phyloP scores from a whole-genome alignment of 116 monocot species.

The Thalassia testudinum region DNA sequence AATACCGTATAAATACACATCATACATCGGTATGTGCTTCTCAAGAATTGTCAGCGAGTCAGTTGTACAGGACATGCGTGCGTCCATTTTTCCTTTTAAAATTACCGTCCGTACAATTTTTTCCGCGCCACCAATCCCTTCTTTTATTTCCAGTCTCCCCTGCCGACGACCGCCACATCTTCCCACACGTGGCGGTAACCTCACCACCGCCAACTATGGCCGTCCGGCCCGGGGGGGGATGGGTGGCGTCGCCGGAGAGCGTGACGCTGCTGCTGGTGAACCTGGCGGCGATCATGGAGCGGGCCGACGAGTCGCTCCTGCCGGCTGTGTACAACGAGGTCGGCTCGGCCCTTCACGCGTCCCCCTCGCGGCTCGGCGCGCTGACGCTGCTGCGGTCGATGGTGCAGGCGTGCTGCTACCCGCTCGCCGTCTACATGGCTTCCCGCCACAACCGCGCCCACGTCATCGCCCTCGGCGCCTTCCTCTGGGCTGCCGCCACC shows the following conservation, averaged over 20 bases:
- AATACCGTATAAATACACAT: too few relatives aligned
- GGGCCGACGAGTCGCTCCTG: conserved; percentile 83
- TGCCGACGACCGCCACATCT: too few relatives aligned
- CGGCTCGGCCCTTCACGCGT: conserved; percentile 42
- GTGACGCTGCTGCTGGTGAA: conserved; percentile 68
- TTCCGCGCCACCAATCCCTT: too few relatives aligned
- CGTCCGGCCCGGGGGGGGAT: background rate
- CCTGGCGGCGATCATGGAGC: conserved; percentile 84
- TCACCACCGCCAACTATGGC: too few relatives aligned
- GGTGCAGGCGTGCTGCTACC: conserved; percentile 73
- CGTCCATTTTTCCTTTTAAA: too few relatives aligned
- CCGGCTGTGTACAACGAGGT: conserved; percentile 86
- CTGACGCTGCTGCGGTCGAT: conserved; percentile 79
- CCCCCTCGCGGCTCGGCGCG: conserved; percentile 53
- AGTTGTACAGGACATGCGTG: too few relatives aligned
- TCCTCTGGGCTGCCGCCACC: conserved; percentile 90
- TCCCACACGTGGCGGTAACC: too few relatives aligned
- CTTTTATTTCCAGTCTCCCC: too few relatives aligned
- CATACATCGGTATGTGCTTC: too few relatives aligned
- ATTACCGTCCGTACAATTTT: too few relatives aligned
- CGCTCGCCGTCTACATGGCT: conserved; percentile 73
- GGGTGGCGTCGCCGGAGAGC: conserved; percentile 8
- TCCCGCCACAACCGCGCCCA: conserved; percentile 56
- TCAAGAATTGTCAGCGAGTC: too few relatives aligned
- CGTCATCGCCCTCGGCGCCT: conserved; percentile 78